Evolutionary conservation across 2,329 filamentous ascomycete genomes (phyloP).

Genomic region (Aspergillus arachidicola): DNA sequence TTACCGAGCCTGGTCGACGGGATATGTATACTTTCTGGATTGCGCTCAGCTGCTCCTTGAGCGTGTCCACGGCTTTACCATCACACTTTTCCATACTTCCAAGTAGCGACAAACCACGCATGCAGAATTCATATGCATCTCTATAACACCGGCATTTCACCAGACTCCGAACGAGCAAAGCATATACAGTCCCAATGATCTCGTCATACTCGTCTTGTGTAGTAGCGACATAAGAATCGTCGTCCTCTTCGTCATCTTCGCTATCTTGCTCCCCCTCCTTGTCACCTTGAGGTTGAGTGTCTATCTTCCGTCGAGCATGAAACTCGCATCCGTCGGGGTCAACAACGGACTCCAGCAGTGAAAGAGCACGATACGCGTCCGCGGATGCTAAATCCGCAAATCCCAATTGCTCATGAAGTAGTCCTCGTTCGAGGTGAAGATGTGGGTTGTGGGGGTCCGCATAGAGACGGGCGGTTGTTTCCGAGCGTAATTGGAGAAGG

Average conservation of each 20-base stretch:
- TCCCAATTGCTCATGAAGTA: slow-evolving; percentile 70
- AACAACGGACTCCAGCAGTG: slow-evolving; percentile 77
- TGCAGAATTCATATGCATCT: slow-evolving; percentile 45
- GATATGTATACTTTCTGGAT: slow-evolving; percentile 32
- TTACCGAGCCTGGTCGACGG: background rate
- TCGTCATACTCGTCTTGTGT: slow-evolving; percentile 39
- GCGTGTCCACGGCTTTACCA: slow-evolving; percentile 10
- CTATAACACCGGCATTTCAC: slow-evolving; percentile 43
- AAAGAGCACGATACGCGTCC: slow-evolving; percentile 87
- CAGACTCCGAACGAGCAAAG: slow-evolving; percentile 40
- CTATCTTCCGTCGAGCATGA: slow-evolving; percentile 61
- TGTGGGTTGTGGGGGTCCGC: slow-evolving; percentile 45
- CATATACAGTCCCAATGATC: slow-evolving; percentile 39
- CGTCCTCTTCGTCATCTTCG: slow-evolving; percentile 46
- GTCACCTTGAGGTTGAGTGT: slow-evolving; percentile 21
- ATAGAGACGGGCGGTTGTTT: slow-evolving; percentile 54
- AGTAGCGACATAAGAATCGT: slow-evolving; percentile 31
- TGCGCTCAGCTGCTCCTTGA: slow-evolving; percentile 32
- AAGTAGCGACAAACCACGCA: slow-evolving; percentile 32
- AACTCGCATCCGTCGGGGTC: slow-evolving; percentile 79
- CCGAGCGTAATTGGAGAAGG: slow-evolving; percentile 50
- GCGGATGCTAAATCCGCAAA: slow-evolving; percentile 90
- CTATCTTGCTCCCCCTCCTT: slow-evolving; percentile 1
- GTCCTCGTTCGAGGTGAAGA: slow-evolving; percentile 58
- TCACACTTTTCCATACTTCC: slow-evolving; percentile 13